Conservation (phyloP, 139 green algal genomes). For the Mesostigma viride region DNA sequence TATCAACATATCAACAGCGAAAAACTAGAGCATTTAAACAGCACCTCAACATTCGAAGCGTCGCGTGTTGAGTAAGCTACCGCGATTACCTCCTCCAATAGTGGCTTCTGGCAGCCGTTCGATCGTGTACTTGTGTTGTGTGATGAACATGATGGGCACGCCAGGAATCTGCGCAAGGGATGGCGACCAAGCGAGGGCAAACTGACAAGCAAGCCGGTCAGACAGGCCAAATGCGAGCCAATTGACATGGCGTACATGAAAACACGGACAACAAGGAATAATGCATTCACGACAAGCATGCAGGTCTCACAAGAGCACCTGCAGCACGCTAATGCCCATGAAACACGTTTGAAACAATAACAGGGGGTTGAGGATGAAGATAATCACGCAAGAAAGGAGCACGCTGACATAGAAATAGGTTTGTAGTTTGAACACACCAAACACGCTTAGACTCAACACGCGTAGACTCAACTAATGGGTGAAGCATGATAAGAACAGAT, state of each 20-base stretch:
- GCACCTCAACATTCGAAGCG: too few species aligned
- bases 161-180: conserved; percentile 67
- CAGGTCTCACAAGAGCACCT: background rate
- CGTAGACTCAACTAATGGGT: too few species aligned
- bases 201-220: background rate
- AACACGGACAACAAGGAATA: background rate
- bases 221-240: background rate
- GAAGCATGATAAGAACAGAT: too few species aligned
- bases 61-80: too few species aligned
- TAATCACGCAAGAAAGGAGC: too few species aligned
- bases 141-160: conserved; percentile 97
- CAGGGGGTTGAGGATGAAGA: too few species aligned
- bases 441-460: too few species aligned
- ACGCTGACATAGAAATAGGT: too few species aligned
- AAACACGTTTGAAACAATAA: background rate
- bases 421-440: too few species aligned
- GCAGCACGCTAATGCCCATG: background rate
- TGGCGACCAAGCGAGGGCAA: conserved; percentile 17
- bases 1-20: too few species aligned
- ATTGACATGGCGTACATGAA: background rate
- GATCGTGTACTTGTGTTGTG: conserved; percentile 81
- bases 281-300: background rate
- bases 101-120: conserved; percentile 95
- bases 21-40: too few species aligned
- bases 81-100: conserved; percentile 73